phyloP scores from a whole-genome alignment of 768 basidiomycete genomes.

The Boletus rubropictus region DNA sequence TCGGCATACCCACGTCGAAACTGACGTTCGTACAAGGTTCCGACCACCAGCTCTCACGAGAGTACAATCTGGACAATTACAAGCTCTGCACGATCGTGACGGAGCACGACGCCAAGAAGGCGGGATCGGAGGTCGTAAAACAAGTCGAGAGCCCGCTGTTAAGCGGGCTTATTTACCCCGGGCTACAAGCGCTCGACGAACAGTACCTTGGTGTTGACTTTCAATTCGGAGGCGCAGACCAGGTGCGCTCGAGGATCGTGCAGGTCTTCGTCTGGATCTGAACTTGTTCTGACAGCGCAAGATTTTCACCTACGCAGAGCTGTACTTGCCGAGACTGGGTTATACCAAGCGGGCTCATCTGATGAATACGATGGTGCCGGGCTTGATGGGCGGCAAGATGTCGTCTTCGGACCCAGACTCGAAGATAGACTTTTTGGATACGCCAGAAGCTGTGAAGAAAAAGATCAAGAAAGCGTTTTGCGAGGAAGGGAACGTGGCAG shows the following conservation, averaged over 20 bases:
- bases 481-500: constrained; percentile 83
- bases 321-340: constrained; percentile 89
- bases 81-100: constrained; percentile 84
- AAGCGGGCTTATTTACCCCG: constrained; percentile 92
- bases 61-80: constrained; percentile 96
- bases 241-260: constrained; percentile 46
- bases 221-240: constrained; percentile 97
- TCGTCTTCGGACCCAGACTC: constrained; percentile 96
- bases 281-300: constrained; percentile 59
- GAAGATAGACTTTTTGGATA: constrained; percentile 96
- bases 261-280: not conserved
- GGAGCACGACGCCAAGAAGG: constrained; percentile 96
- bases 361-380: constrained; percentile 98
- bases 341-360: constrained; percentile 93
- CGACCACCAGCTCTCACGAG: constrained; percentile 83
- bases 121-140: constrained; percentile 98
- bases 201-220: constrained; percentile 94
- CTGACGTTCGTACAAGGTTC: constrained; percentile 85
- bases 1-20: constrained; percentile 85
- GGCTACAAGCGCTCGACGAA: constrained; percentile 94
- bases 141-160: constrained; percentile 89
- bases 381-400: constrained; percentile 94
- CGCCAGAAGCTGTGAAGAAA: constrained; percentile 73
- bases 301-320: constrained; percentile 97
- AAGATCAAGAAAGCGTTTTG: constrained; percentile 93